These are phyloP conservation scores for Saksenaea oblongispora DNA, from an alignment of 371 early-diverging fungal species.

Conservation along the genomic window DNA sequence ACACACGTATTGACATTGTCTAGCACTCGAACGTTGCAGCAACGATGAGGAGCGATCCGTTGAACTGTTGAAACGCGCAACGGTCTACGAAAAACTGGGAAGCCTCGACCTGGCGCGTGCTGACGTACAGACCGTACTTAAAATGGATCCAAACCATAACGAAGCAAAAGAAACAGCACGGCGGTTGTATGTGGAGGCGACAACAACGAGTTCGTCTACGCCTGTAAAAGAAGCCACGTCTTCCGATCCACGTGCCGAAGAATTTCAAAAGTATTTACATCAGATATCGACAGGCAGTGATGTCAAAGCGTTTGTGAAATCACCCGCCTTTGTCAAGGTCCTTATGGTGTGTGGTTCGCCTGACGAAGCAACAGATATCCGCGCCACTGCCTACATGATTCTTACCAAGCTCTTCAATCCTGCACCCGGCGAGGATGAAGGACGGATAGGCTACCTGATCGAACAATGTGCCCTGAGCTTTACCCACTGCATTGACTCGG, in stretches of 20 bases:
- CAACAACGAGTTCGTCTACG: neutral
- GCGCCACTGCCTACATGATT: conserved; percentile 39
- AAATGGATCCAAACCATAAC: conserved; percentile 32
- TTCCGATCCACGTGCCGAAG: conserved; percentile 10
- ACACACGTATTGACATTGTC: neutral
- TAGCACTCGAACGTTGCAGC: conserved; percentile 15
- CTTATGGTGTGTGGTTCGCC: conserved; percentile 38
- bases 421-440: conserved; percentile 24
- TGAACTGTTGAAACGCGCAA: conserved; percentile 38
- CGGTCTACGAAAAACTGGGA: conserved; percentile 26
- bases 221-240: neutral
- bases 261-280: conserved; percentile 23
- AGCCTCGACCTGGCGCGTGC: conserved; percentile 32
- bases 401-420: conserved; percentile 40
- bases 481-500: conserved; percentile 39
- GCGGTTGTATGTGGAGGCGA: conserved; percentile 9
- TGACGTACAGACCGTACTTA: conserved; percentile 41
- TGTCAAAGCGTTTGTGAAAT: conserved; percentile 27
- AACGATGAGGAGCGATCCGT: conserved; percentile 21
- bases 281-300: conserved; percentile 11
- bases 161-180: conserved; percentile 32
- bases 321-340: conserved; percentile 32
- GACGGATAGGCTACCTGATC: conserved; percentile 36
- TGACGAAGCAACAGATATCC: conserved; percentile 21
- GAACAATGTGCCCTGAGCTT: conserved; percentile 45